A percentile compares a stretch with the other conserved stretches of the same genome.
Conservation (phyloP, 2,329 filamentous ascomycete species). For the Penicillium sp. region DNA sequence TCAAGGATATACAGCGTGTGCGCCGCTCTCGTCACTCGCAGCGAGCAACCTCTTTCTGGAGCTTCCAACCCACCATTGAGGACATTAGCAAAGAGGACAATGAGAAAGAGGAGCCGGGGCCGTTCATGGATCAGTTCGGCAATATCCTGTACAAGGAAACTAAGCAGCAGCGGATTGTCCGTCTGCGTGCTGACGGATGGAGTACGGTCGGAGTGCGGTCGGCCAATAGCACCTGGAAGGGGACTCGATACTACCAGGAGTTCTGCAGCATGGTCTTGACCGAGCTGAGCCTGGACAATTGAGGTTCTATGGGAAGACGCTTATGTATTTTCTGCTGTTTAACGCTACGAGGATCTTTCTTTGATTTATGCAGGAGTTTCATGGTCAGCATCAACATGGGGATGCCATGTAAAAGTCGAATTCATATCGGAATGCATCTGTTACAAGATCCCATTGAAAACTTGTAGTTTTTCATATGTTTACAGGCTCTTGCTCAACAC, state of each 20-base stretch:
- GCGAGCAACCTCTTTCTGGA: conserved; percentile 40
- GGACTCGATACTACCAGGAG: conserved; percentile 34
- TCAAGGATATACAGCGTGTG: conserved; percentile 24
- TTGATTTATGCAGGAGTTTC: neutral
- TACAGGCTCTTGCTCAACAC: conserved; percentile 20
- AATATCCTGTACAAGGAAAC: conserved; percentile 28
- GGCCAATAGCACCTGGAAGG: conserved; percentile 35
- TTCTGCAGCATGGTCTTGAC: conserved; percentile 36
- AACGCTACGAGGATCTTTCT: neutral
- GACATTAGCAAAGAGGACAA: neutral
- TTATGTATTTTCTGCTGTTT: neutral
- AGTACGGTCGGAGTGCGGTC: conserved; percentile 36
- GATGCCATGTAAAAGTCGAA: neutral
- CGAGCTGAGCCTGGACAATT: conserved; percentile 31
- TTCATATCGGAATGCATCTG: neutral
- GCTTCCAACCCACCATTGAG: conserved; percentile 28
- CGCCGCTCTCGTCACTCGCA: conserved; percentile 25
- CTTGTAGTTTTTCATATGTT: neutral
- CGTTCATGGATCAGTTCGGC: conserved; percentile 14
- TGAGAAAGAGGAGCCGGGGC: conserved; percentile 1
- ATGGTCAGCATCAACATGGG: neutral
- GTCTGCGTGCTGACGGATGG: conserved; percentile 37
- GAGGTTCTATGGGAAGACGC: neutral
- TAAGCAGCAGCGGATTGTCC: conserved; percentile 31
- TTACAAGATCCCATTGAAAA: neutral